phyloP scores from a whole-genome alignment of 345 rosid species.

The Aethionema arabicum region DNA sequence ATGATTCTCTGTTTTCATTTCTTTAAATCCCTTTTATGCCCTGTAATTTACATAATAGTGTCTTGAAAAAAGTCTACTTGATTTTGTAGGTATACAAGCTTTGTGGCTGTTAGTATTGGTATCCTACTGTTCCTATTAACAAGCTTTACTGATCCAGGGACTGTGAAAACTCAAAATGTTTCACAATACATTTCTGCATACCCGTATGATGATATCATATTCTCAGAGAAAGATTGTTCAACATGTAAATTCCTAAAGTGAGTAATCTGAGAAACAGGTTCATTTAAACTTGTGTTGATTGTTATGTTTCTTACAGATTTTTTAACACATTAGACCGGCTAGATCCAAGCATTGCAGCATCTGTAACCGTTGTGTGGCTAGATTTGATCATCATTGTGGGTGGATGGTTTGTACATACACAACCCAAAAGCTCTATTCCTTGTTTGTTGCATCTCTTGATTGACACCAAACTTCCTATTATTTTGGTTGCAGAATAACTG shows the following conservation, averaged over 20 bases:
- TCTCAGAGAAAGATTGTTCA: slow-evolving; percentile 61
- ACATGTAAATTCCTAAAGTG: slow-evolving; percentile 73
- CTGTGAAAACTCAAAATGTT: slow-evolving; percentile 59
- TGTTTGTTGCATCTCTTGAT: slow-evolving; percentile 1
- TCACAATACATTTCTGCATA: slow-evolving; percentile 54
- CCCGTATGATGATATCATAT: slow-evolving; percentile 67
- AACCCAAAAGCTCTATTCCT: background rate
- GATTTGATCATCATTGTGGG: slow-evolving; percentile 86
- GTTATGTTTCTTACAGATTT: background rate
- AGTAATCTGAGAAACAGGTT: slow-evolving; percentile 24
- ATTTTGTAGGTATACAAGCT: slow-evolving; percentile 56
- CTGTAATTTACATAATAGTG: background rate
- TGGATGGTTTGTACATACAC: slow-evolving; percentile 61
- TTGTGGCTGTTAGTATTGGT: slow-evolving; percentile 60
- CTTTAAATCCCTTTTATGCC: background rate
- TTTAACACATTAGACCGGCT: slow-evolving; percentile 57
- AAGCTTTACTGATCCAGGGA: slow-evolving; percentile 81
- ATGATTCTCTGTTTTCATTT: background rate
- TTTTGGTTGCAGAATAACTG: slow-evolving; percentile 64
- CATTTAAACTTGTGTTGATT: slow-evolving; percentile 1
- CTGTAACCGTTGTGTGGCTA: slow-evolving; percentile 70
- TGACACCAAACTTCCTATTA: slow-evolving; percentile 4
- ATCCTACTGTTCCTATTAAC: slow-evolving; percentile 59
- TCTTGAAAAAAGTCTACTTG: slow-evolving; percentile 4
- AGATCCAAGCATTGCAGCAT: slow-evolving; percentile 89